These are phyloP conservation scores for Naganishia onofrii DNA, from an alignment of 768 basidiomycete species.

Conservation along the genomic window DNA sequence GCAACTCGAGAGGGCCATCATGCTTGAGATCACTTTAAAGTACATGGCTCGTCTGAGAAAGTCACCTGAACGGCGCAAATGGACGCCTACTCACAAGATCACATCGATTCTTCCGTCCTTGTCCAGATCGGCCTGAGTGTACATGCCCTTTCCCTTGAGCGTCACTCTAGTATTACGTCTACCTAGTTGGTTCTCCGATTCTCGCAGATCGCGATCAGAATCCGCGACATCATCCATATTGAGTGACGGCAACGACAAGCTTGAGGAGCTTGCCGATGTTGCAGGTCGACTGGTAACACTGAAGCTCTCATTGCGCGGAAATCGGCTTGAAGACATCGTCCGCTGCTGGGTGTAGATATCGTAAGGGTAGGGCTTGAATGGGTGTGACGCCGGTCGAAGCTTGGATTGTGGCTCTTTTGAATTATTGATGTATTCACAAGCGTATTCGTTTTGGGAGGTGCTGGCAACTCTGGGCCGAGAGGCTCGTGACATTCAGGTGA, in stretches of 20 bases:
- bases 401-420: neutral
- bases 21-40: slow-evolving; percentile 53
- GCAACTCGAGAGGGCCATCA: slow-evolving; percentile 58
- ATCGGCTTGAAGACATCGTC: neutral
- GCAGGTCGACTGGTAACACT: neutral
- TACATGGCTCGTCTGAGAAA: neutral
- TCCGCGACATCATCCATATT: neutral
- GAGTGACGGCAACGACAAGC: neutral
- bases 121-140: slow-evolving; percentile 41
- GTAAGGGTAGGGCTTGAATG: neutral
- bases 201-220: neutral
- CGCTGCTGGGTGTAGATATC: neutral
- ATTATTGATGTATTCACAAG: too few species aligned
- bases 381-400: neutral
- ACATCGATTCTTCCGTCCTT: slow-evolving; percentile 49
- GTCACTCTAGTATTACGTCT: neutral
- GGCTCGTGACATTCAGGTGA: too few species aligned
- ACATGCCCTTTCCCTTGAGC: slow-evolving; percentile 33
- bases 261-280: neutral
- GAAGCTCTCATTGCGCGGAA: neutral
- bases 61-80: neutral
- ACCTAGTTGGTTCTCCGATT: neutral
- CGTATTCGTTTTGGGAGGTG: too few species aligned
- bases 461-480: too few species aligned
- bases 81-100: slow-evolving; percentile 35